These are phyloP conservation scores for Gamarada debralockiae DNA, from an alignment of 495 filamentous ascomycete genomes.

Conservation along the genomic window DNA sequence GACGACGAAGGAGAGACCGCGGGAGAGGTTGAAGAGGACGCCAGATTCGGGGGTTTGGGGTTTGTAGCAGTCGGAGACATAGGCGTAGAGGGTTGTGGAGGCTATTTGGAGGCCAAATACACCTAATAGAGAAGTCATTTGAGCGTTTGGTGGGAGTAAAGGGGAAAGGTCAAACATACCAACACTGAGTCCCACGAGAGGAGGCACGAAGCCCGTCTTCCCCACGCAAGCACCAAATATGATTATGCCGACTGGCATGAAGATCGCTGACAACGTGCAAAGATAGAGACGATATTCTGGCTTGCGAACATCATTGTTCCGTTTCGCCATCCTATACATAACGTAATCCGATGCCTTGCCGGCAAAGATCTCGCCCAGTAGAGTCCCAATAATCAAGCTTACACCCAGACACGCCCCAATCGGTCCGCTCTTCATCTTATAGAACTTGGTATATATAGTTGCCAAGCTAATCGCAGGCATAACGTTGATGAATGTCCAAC, in stretches of 20 bases:
- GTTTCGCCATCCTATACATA: slow-evolving; percentile 16
- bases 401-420: slow-evolving; percentile 24
- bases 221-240: slow-evolving; percentile 33
- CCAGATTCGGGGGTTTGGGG: slow-evolving; percentile 35
- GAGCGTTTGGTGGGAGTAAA: background rate
- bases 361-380: slow-evolving; percentile 28
- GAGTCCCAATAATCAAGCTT: slow-evolving; percentile 21
- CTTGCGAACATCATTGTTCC: slow-evolving; percentile 20
- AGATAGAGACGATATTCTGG: slow-evolving; percentile 28
- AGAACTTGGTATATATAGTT: slow-evolving; percentile 25
- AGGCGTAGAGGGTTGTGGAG: slow-evolving; percentile 30
- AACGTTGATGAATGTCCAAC: slow-evolving; percentile 28
- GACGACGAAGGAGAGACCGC: slow-evolving; percentile 22
- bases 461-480: slow-evolving; percentile 25
- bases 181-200: slow-evolving; percentile 31
- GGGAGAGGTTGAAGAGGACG: slow-evolving; percentile 34
- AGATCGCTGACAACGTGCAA: slow-evolving; percentile 19
- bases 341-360: slow-evolving; percentile 23
- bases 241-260: slow-evolving; percentile 26
- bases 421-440: slow-evolving; percentile 18
- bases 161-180: slow-evolving; percentile 7
- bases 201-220: slow-evolving; percentile 3
- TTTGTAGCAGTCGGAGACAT: slow-evolving; percentile 37
- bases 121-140: background rate
- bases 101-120: slow-evolving; percentile 34